These are phyloP conservation scores for Raddia guianensis DNA, from an alignment of 176 grass and related monocot genomes.

Conservation along the genomic window DNA sequence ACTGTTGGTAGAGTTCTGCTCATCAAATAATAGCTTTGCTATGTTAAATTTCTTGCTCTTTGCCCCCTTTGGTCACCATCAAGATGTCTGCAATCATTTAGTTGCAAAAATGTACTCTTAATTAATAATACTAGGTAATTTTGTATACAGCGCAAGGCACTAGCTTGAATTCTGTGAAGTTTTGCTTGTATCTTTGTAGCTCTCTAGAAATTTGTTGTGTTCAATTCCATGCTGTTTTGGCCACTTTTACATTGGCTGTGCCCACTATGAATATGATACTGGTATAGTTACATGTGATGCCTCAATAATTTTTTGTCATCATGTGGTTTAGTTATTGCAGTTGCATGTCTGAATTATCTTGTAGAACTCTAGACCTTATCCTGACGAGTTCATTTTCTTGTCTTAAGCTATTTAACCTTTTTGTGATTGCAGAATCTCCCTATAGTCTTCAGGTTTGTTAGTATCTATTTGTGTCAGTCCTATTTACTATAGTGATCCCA, in stretches of 20 bases:
- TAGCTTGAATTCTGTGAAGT: conserved; percentile 10
- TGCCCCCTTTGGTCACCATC: background rate
- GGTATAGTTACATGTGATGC: background rate
- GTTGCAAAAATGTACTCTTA: background rate
- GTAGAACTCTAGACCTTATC: background rate
- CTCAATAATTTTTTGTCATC: background rate
- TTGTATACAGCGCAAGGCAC: background rate
- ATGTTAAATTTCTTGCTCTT: conserved; percentile 3
- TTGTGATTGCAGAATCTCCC: background rate
- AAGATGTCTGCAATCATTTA: background rate
- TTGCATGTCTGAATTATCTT: conserved; percentile 2
- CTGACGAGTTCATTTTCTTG: background rate
- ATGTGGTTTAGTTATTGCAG: conserved; percentile 4
- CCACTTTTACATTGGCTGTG: conserved; percentile 16
- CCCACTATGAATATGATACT: conserved; percentile 11
- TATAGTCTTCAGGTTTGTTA: background rate
- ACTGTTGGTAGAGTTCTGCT: conserved; percentile 11
- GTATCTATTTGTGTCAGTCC: background rate
- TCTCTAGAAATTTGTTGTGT: background rate
- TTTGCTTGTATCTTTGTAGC: background rate
- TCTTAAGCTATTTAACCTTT: conserved; percentile 1
- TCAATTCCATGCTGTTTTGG: background rate
- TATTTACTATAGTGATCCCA: conserved; percentile 7
- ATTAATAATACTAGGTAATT: background rate
- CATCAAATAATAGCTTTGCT: background rate